These are phyloP conservation scores for Fusarium pininemorale DNA, from an alignment of 2,329 filamentous ascomycete species.

Conservation along the genomic window DNA sequence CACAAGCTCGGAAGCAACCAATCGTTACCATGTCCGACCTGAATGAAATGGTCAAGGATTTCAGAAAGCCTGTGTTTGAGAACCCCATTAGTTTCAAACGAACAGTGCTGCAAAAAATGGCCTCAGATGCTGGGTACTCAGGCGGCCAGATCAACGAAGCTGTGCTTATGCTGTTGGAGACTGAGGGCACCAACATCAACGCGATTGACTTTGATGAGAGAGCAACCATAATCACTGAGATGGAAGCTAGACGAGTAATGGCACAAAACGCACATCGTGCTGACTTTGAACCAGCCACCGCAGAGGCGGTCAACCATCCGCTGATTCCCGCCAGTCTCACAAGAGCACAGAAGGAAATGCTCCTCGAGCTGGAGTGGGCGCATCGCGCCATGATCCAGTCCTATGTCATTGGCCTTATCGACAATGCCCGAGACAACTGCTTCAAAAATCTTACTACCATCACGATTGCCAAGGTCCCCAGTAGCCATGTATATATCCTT, in stretches of 20 bases:
- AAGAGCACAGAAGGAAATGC: conserved; percentile 72
- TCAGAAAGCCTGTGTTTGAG: conserved; percentile 35
- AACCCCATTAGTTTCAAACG: conserved; percentile 45
- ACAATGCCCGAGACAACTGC: conserved; percentile 58
- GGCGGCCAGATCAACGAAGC: conserved; percentile 46
- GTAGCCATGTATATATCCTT: conserved; percentile 65
- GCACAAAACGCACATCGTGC: conserved; percentile 4
- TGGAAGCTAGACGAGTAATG: conserved; percentile 22
- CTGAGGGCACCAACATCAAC: conserved; percentile 45
- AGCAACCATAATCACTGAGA: conserved; percentile 18
- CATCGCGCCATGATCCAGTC: conserved; percentile 74
- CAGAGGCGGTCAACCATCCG: conserved; percentile 42
- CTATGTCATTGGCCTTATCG: conserved; percentile 71
- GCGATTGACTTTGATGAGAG: conserved; percentile 49
- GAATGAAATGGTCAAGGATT: conserved; percentile 34
- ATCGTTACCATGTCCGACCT: conserved; percentile 41
- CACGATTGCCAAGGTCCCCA: conserved; percentile 71
- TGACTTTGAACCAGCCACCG: conserved; percentile 31
- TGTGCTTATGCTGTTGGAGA: conserved; percentile 47
- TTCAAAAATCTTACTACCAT: conserved; percentile 67
- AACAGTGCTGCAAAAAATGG: conserved; percentile 50
- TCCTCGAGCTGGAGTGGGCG: conserved; percentile 74
- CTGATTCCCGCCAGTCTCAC: conserved; percentile 67
- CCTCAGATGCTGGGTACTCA: conserved; percentile 48
- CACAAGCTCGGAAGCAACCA: conserved; percentile 13